These are phyloP conservation scores for Besnoitia besnoiti DNA, from an alignment of 169 alveolate species.

Conservation along the genomic window DNA sequence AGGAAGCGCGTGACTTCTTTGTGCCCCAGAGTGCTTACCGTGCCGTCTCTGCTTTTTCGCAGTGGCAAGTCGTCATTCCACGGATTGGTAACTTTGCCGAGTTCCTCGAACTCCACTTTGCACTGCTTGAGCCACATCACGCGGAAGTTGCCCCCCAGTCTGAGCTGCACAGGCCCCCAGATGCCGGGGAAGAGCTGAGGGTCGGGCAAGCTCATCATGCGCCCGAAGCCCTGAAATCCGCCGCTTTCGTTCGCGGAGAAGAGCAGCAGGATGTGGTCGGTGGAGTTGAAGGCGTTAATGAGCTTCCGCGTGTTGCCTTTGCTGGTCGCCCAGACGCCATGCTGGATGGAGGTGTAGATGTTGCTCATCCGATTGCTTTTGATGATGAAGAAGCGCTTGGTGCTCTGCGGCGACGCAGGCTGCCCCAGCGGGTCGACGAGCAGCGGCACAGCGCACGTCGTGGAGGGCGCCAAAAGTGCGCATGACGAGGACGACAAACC, in stretches of 20 bases:
- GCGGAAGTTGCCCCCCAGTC: conserved; percentile 84
- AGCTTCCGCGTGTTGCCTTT: conserved; percentile 75
- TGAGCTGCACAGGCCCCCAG: conserved; percentile 80
- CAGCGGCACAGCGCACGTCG: conserved; percentile 45
- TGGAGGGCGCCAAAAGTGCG: neutral
- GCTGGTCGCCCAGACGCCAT: conserved; percentile 86
- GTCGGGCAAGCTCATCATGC: conserved; percentile 79
- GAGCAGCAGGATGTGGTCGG: conserved; percentile 78
- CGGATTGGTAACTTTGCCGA: conserved; percentile 78
- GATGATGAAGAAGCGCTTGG: conserved; percentile 73
- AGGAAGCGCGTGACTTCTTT: too few relatives aligned
- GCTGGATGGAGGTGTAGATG: conserved; percentile 77
- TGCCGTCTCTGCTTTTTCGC: conserved; percentile 83
- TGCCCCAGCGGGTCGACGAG: conserved; percentile 32
- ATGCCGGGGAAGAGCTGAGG: conserved; percentile 72
- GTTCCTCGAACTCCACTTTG: conserved; percentile 78
- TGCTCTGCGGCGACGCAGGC: conserved; percentile 24
- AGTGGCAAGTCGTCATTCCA: conserved; percentile 81
- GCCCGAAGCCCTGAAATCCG: conserved; percentile 85
- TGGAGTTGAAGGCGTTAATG: conserved; percentile 70
- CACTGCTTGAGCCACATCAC: conserved; percentile 84
- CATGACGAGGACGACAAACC: neutral
- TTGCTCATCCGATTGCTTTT: conserved; percentile 80
- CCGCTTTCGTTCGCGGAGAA: conserved; percentile 86
- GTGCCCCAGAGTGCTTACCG: too few relatives aligned